Conservation (phyloP, 176 grass and related monocot genomes). For the Eleusine coracana region DNA sequence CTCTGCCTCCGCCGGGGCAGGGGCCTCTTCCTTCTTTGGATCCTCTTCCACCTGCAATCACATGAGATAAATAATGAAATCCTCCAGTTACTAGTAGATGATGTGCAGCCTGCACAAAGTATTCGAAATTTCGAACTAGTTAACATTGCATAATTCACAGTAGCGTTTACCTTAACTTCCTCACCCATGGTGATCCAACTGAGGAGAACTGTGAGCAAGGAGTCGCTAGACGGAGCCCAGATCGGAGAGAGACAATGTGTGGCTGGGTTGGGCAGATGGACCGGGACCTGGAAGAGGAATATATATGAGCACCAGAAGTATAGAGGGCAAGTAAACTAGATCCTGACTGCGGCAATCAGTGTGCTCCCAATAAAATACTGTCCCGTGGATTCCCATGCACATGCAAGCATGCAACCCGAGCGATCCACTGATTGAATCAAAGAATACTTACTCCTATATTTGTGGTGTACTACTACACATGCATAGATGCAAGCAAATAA, state of each 20-base stretch:
- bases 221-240: neutral
- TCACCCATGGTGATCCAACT: slow-evolving; percentile 36
- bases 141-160: neutral
- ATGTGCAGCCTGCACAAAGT: neutral
- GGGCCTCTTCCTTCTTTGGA: slow-evolving; percentile 31
- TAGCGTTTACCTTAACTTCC: slow-evolving; percentile 41
- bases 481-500: neutral
- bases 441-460: neutral
- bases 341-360: slow-evolving; percentile 31
- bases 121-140: neutral
- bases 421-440: slow-evolving; percentile 7
- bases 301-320: neutral
- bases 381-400: slow-evolving; percentile 38
- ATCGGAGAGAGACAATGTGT: neutral
- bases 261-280: neutral
- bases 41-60: slow-evolving; percentile 28
- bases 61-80: neutral
- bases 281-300: neutral
- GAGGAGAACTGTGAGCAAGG: slow-evolving; percentile 14
- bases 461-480: neutral
- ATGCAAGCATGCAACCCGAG: slow-evolving; percentile 25
- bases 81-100: neutral
- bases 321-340: neutral
- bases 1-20: slow-evolving; percentile 21
- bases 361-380: slow-evolving; percentile 34